phyloP scores from a whole-genome alignment of 805 yeast genomes.

The Metschnikowia dekortorum region DNA sequence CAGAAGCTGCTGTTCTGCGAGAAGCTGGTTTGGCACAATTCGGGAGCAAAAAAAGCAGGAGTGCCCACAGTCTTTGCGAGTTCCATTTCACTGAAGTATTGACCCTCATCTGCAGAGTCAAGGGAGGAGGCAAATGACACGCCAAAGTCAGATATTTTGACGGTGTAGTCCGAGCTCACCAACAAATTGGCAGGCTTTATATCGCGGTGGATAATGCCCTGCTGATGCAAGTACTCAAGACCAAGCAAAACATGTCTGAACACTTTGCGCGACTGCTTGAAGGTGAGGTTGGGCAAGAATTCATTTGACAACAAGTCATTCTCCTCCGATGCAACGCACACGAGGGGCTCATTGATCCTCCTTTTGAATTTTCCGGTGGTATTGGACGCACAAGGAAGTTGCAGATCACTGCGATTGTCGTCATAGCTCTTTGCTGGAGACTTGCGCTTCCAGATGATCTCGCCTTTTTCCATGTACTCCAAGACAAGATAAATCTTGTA shows the following conservation, averaged over 20 bases:
- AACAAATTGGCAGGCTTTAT: constrained; percentile 91
- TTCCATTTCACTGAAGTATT: constrained; percentile 56
- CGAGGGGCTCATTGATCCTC: not conserved
- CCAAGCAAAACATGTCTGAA: constrained; percentile 85
- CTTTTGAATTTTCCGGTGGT: constrained; percentile 3
- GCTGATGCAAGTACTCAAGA: constrained; percentile 82
- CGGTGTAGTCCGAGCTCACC: constrained; percentile 62
- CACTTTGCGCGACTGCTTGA: constrained; percentile 63
- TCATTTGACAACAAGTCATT: constrained; percentile 21
- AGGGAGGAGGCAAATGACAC: constrained; percentile 69
- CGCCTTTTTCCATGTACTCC: constrained; percentile 89
- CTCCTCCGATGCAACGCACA: constrained; percentile 14
- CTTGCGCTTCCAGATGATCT: constrained; percentile 66
- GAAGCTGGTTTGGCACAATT: constrained; percentile 63
- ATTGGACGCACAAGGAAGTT: constrained; percentile 1
- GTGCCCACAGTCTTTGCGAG: constrained; percentile 96
- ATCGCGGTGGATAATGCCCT: constrained; percentile 91
- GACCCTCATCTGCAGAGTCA: constrained; percentile 42
- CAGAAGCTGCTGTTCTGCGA: not conserved
- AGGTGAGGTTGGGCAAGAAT: constrained; percentile 55
- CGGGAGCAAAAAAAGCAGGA: constrained; percentile 89
- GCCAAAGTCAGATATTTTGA: constrained; percentile 95
- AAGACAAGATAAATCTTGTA: constrained; percentile 85
- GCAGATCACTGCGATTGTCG: constrained; percentile 1
- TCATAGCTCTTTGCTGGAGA: constrained; percentile 8